Base-by-base conservation (phyloP, 768 basidiomycete species). In the Suillus alpinus region DNA sequence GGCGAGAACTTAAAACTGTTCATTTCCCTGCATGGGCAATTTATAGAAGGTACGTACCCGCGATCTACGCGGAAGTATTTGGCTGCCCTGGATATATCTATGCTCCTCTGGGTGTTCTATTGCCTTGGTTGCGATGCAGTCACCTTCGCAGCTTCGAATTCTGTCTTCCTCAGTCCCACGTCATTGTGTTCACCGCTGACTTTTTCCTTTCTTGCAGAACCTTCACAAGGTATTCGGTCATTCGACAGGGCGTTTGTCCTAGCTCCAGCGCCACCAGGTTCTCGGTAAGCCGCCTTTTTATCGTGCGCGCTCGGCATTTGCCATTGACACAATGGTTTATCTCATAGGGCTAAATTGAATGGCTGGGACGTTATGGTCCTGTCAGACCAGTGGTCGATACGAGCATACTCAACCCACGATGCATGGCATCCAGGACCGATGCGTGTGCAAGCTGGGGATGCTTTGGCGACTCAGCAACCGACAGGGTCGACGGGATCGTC, bases 181-280 rank as follows among this genome's bases (percentile, higher is more conserved):
- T 55, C 53, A 37, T 55, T 39, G 53, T 55, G 53, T 39, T 49
- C 23, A 39, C 16, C 63, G 37, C 69, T 73, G 37, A 74, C 62
- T 57, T 61, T 44, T 40, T 61, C 61, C 63, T 52, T 61, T 40
- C 26, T 34, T 36, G 1, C 65, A 91, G 89, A 83, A 65, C 87
- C 89, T 31, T 79, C 86, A 9, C 84, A 85, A 58, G 95, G 94
- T 12, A 76, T 94, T 26, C 85, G 96, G 50, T 96, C 95, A 23
- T 99, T 99, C 74, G 94, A 97, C 71, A 83, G 97, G 60, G 88
- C 92, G 0, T 95, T 98, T 69, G 82, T 98, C 58, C 78, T 99
- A 29, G 86, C 87, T 5, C 89, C 91, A 41, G 89, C 95, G 3
- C 75, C 86, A 29, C 86, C 89, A 56, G 91, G 88, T 31, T 95